Percentiles rank a stretch among this genome's conserved stretches.
Conservation (phyloP, 2,329 filamentous ascomycete genomes). For the Colletotrichum gigasporum region DNA sequence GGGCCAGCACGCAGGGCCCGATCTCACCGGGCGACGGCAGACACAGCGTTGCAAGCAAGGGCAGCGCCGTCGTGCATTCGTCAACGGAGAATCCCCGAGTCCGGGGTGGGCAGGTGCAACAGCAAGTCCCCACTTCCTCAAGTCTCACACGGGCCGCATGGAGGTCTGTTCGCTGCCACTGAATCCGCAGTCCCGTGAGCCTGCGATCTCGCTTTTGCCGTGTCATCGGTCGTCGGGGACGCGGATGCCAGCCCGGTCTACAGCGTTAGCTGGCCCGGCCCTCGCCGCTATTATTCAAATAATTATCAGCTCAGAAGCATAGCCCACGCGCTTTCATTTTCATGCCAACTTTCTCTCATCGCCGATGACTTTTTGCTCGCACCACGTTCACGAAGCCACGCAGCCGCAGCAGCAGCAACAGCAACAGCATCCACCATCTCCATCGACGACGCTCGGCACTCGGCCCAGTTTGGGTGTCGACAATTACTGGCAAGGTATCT, state of each 20-base stretch:
- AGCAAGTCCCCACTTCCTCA: constrained; percentile 1
- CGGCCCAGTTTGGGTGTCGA: too few relatives aligned
- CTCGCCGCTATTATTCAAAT: background rate
- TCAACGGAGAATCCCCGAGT: background rate
- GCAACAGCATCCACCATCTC: too few relatives aligned
- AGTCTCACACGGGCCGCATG: background rate
- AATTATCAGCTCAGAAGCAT: background rate
- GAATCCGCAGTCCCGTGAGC: constrained; percentile 31
- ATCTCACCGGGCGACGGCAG: too few relatives aligned
- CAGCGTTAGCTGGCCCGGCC: background rate
- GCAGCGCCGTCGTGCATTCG: constrained; percentile 5
- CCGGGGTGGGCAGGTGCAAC: background rate
- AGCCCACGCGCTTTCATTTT: background rate
- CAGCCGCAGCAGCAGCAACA: too few relatives aligned
- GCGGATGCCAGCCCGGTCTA: background rate
- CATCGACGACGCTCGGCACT: too few relatives aligned
- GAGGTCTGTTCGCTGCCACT: background rate
- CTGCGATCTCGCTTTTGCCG: constrained; percentile 46
- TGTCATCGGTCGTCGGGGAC: constrained; percentile 40
- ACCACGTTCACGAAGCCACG: background rate
- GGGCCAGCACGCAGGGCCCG: too few relatives aligned
- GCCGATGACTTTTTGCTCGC: constrained; percentile 4
- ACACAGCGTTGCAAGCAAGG: background rate
- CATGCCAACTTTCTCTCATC: constrained; percentile 1
- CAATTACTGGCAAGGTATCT: too few relatives aligned